A percentile compares a stretch with the other conserved stretches of the same genome.
Conservation (phyloP, 495 filamentous ascomycete species). For the Hypoxylon fragiforme region DNA sequence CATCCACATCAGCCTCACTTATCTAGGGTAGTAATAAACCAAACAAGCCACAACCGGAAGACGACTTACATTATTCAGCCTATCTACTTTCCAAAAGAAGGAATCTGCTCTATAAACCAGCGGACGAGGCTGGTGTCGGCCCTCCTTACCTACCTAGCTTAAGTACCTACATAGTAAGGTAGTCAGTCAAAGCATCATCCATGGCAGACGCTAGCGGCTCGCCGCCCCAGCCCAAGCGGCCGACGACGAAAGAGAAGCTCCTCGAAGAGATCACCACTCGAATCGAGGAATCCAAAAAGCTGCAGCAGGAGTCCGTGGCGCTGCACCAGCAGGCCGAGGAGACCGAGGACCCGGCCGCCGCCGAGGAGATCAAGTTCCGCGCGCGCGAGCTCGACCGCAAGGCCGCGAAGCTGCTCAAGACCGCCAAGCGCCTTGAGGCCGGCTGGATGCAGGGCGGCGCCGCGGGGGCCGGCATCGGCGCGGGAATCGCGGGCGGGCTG, state of each 20-base stretch:
- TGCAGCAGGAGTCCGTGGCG: constrained; percentile 31
- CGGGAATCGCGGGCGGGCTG: constrained; percentile 38
- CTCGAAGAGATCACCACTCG: constrained; percentile 34
- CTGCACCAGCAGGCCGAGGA: constrained; percentile 36
- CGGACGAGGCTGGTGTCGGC: constrained; percentile 17
- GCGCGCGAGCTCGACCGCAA: constrained; percentile 36
- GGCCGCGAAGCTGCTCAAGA: constrained; percentile 37
- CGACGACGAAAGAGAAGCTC: constrained; percentile 34
- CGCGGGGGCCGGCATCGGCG: constrained; percentile 41
- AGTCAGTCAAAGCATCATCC: neutral
- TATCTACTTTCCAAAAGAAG: constrained; percentile 28
- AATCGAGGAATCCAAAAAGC: constrained; percentile 35
- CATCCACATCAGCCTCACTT: constrained; percentile 14
- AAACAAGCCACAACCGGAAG: constrained; percentile 28
- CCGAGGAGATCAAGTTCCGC: constrained; percentile 28
- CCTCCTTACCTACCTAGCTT: constrained; percentile 3
- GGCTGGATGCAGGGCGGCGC: constrained; percentile 45
- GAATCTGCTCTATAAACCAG: constrained; percentile 28
- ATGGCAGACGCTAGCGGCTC: constrained; percentile 6
- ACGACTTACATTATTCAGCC: no score
- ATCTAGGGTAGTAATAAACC: no score
- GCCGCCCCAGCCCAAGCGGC: constrained; percentile 15
- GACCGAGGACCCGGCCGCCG: constrained; percentile 28
- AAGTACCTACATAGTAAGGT: no score
- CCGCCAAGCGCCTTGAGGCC: constrained; percentile 39